Evolutionary conservation across 306 rosid genomes (phyloP).

Genomic region (Ammopiptanthus mongolicus): DNA sequence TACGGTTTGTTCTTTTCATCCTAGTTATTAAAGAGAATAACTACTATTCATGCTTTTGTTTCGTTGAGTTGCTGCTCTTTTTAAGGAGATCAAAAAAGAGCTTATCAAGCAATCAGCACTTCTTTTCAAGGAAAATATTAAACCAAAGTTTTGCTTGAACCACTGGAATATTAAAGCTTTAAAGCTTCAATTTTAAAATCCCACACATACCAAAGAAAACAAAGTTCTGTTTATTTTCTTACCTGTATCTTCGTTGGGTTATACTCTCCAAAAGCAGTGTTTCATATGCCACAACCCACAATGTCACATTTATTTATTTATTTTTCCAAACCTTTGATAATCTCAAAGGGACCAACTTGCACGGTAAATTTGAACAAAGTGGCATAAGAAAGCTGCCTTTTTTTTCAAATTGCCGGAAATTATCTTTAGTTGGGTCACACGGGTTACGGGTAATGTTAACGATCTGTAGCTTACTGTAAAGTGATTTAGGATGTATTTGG

Average conservation of each 20-base stretch:
- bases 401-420: constrained; percentile 21
- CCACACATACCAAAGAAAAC: constrained; percentile 33
- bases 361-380: constrained; percentile 16
- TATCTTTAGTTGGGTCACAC: constrained; percentile 17
- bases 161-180: constrained; percentile 14
- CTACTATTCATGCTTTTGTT: constrained; percentile 19
- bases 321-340: neutral
- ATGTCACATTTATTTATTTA: neutral
- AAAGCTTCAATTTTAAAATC: constrained; percentile 32
- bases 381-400: neutral
- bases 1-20: constrained; percentile 51
- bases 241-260: constrained; percentile 4
- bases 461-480: neutral
- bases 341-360: constrained; percentile 23
- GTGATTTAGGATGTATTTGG: no score
- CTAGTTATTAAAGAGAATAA: constrained; percentile 25
- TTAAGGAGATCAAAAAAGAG: constrained; percentile 19
- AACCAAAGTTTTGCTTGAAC: neutral
- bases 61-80: constrained; percentile 29
- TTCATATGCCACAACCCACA: neutral
- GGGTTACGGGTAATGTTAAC: neutral
- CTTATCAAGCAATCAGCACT: neutral
- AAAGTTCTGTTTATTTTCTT: constrained; percentile 27
- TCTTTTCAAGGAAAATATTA: no score
- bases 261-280: constrained; percentile 21